Evolutionary conservation across 768 basidiomycete species (phyloP), one percentile per base, ranked within the genome.

Genomic region (Tricholoma hemisulphureum): DNA sequence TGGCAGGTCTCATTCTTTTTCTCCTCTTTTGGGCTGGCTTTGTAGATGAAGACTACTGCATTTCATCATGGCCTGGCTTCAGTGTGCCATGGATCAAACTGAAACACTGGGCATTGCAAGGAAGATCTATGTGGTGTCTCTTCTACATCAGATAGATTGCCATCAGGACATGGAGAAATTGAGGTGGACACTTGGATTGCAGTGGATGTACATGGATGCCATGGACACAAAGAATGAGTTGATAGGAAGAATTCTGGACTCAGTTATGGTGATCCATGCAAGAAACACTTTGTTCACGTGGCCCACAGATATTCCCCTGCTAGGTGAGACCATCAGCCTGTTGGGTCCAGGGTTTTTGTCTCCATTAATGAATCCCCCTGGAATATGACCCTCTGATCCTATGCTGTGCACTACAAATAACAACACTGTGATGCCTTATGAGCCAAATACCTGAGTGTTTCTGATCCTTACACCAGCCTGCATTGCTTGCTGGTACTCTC

Each of bases 151-250:
- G 26, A 63, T 62, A 16, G 87, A 87, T 59, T 75, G 89, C 23
- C 80, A 81, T 13, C 59, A 66, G 18, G 74, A 83, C 46, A 89
- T 89, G 86, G 83, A 86, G 52, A 61, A 58, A 16, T 63, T 91
- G 21, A 77, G 82, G 23, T 66, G 63, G 10, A 64, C 66, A 6
- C 78, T 88, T 18, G 72, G 67, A 20, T 66, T 87, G 10, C 63
- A 71, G 9, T 89, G 85, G 84, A 77, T 75, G 3, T 81, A 85
- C 62, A 59, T 81, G 18, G 75, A 83, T 49, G 87, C 85, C 8
- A 65, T 76, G 3, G 73, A 78, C n/a, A 64, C 76, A 0, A 69
- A 74, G 11, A 69, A 78, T 28, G 60, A 71, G 2, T 53, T 76
- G 7, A 71, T 87, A 26, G 21, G 60, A 26, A 62, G 62, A 2